Evolutionary conservation across 2,329 filamentous ascomycete genomes (phyloP), one percentile per base, ranked within the genome.

Genomic region (Xylariomycetidae sp.): DNA sequence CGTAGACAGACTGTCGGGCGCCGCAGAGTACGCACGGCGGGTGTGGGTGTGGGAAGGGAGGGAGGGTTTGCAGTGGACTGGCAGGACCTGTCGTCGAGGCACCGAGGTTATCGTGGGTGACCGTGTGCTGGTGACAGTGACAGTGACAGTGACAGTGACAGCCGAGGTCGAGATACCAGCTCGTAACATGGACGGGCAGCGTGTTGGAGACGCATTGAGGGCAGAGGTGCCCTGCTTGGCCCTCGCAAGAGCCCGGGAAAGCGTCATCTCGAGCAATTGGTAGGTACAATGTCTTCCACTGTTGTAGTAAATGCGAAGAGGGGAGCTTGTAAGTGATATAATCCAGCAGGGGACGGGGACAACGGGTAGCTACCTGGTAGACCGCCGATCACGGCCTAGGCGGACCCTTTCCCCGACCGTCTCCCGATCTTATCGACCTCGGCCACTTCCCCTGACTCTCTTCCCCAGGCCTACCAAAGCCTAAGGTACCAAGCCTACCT

Each of bases 191-290:
- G 25, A 23, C 4, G 19, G 14, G 22, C 18, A 26, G 16, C 26
- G 28, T 15, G 36, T 30, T 37, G 38, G 33, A 8, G 43, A 23
- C 14, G 27, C 31, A 29, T 41, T 37, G 31, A 50, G 37, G 26
- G 31, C 19, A 10, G 41, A 33, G 6, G 46, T n/a, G 40, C 43
- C 40, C 32, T 40, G 48, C 22, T 39, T 34, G 32, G 46, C 47
- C 18, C 42, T 36, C 13, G 35, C 38, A 13, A 48, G 24, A 20
- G 41, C 37, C 34, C 40, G 40, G 10, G 45, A 35, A 16, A 46
- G 24, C 39, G 38, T 52, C 52, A 54, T 54, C 10, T 29, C 45
- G 29, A 29, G 30, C 34, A 39, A 40, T 44, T 38, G 34, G n/a
- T n/a, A n/a, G n/a, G n/a, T n/a, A n/a, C n/a, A n/a, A n/a, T n/a